These are phyloP conservation scores for Mortierella hygrophila DNA, from an alignment of 192 early-diverging fungal species.

Conservation along the genomic window DNA sequence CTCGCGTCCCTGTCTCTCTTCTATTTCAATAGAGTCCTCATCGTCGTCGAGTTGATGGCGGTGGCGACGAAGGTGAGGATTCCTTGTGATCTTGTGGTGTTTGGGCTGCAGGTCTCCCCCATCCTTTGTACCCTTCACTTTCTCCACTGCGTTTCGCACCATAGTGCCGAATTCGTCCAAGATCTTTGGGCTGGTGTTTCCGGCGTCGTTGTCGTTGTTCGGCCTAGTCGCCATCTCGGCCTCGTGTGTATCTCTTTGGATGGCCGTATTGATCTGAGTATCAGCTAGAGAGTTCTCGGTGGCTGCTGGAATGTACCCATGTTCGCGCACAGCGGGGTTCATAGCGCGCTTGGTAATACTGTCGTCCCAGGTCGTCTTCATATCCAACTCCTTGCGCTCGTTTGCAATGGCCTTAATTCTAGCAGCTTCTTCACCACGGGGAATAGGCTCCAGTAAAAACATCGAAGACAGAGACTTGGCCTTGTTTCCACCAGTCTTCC, in stretches of 20 bases:
- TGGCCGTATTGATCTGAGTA: conserved; percentile 5
- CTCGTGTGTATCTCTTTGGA: conserved; percentile 15
- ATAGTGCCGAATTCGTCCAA: conserved; percentile 29
- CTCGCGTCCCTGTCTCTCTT: conserved; percentile 1
- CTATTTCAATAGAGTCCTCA: neutral
- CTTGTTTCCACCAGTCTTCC: neutral
- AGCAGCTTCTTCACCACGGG: conserved; percentile 31
- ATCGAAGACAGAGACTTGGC: conserved; percentile 18
- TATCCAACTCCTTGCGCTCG: conserved; percentile 21
- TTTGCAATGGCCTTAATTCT: conserved; percentile 31
- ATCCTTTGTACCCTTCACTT: conserved; percentile 28
- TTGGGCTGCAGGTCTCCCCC: conserved; percentile 25
- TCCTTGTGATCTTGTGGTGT: conserved; percentile 23
- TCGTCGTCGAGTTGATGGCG: conserved; percentile 2
- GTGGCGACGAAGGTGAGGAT: neutral
- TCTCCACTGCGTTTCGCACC: conserved; percentile 16
- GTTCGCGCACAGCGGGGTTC: conserved; percentile 32
- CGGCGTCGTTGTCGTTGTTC: no score
- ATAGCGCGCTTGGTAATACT: conserved; percentile 47
- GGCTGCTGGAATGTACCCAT: conserved; percentile 43
- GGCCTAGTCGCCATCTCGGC: conserved; percentile 37
- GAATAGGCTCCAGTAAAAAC: conserved; percentile 34
- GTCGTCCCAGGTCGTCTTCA: conserved; percentile 37
- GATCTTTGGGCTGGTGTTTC: conserved; percentile 9
- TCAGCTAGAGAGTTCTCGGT: conserved; percentile 33